Conservation (phyloP, 345 rosid species). For the Turnera subulata region DNA sequence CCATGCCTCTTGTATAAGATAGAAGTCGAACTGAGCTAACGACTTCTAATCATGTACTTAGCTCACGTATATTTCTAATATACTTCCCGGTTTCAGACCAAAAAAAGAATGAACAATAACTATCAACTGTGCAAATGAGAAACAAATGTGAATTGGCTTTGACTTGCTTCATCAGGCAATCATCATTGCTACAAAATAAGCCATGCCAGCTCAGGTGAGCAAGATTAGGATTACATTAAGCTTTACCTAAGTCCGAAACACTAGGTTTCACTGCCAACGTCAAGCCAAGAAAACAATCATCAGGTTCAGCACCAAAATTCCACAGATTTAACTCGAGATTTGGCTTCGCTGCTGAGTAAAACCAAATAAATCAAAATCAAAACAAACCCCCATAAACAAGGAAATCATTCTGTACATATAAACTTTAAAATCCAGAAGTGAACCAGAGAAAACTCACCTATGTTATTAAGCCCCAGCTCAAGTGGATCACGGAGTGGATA, state of each 20-base stretch:
- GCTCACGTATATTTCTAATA: no score
- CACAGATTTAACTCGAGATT: constrained; percentile 93
- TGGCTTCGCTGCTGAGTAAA: constrained; percentile 49
- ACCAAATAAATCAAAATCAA: no score
- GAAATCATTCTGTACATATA: not conserved
- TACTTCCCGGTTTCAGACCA: no score
- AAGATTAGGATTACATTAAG: no score
- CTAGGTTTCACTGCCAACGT: constrained; percentile 88
- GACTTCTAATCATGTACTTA: no score
- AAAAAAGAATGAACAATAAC: no score
- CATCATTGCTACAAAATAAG: not conserved
- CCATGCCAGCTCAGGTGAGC: constrained; percentile 1
- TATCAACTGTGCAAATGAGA: no score
- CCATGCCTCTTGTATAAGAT: no score
- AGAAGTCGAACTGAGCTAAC: no score
- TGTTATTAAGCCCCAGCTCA: constrained; percentile 68
- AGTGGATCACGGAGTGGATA: constrained; percentile 66
- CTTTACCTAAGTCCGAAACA: constrained; percentile 62
- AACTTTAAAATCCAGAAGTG: not conserved
- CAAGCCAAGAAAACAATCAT: constrained; percentile 90
- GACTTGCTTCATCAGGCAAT: no score
- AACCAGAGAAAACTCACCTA: constrained; percentile 41
- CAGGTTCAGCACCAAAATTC: constrained; percentile 75
- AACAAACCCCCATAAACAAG: no score
- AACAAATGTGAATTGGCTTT: no score